Base-by-base conservation (phyloP, 805 yeast species). In the Nakazawaea pomicola region DNA sequence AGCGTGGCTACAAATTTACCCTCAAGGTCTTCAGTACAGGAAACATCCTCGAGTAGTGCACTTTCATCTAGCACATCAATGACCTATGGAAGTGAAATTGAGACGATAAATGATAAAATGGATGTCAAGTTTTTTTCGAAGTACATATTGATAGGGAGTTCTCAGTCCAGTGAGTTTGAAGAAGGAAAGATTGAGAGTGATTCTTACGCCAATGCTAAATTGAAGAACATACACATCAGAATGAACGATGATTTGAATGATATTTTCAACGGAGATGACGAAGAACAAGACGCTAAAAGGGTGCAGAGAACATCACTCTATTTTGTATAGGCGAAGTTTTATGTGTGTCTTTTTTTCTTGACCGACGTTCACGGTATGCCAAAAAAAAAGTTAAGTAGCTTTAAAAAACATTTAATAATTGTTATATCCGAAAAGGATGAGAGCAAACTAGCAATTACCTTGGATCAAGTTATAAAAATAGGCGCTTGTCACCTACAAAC, bases 261-360 rank as follows among this genome's bases (percentile, higher is more conserved):
- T 17, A 21, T 40, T 8, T 40, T 40, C 35, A 28, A 21, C 8
- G 33, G 33, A 16, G 43, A 33, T 9, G 43, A 40, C 12, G 44
- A 41, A 4, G 44, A 31, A 3, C 33, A 30, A 12, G 33, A 31
- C 4, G 18, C 15, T n/a, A 25, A 17, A 4, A 35, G 12, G 15
- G 36, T 41, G 2, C 40, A 41, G 12, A 35, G 44, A 31, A 41
- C 44, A 6, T 41, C 44, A 4, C 29, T 41, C 10, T 36, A 41
- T 20, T 41, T 41, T 29, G 29, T 34, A 11, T 40, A 18, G 28
- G 15, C 19, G 15, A 33, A 6, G 15, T 5, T 23, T 23, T n/a
- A n/a, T n/a, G n/a, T n/a, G n/a, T n/a, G n/a, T n/a, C n/a, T n/a
- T n/a, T n/a, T n/a, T n/a, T n/a, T n/a, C n/a, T n/a, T n/a, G n/a